Base-by-base conservation (phyloP, 352 stramenopile species). In the Phytophthora fragariaefolia region DNA sequence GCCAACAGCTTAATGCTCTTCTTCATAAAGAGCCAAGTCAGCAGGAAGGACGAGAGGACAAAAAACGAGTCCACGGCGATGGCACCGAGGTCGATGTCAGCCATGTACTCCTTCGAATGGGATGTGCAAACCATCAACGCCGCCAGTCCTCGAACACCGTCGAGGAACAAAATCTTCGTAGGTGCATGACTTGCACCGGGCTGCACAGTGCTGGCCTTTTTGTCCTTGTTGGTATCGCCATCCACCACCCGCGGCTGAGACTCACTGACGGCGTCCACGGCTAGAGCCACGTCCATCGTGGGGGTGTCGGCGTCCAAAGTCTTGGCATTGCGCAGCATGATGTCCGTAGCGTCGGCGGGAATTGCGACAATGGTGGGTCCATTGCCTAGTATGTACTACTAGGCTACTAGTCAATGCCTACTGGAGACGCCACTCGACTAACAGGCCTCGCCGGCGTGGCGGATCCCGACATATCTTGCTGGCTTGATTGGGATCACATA, bases 1-100 rank as follows among this genome's bases (percentile, higher is more conserved):
- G 58, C 24, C 10, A 76, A 13, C 17, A 85, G 22, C n/a, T 67
- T 24, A 0, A 63, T 69, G 23, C 52, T 66, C 46, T 75, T 82
- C 34, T 66, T 69, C 48, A 81, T 77, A 22, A 81, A 76, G 4
- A 80, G 43, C 59, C 76, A 67, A 6, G 76, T 85, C 13, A 82
- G 63, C 10, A 82, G 55, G 34, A 84, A 84, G 7, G 70, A 65
- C 20, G 76, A 84, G 10, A 84, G 60, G 32, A 85, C 76, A 46
- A 85, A 82, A 59, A 85, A 82, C 12, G 58, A n/a, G 49, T 85
- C 76, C 10, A 85, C 76, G 5, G 62, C 71, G 10, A 66, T 60
- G 20, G 63, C 58, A 1, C 73, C 76, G 3, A 80, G 28, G 55
- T 76, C 61, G 48, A 68, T 58, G 24, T 58, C 73, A 6, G 24